Conservation (phyloP, 108 stramenopile species). For the Cylindrotheca closterium region DNA sequence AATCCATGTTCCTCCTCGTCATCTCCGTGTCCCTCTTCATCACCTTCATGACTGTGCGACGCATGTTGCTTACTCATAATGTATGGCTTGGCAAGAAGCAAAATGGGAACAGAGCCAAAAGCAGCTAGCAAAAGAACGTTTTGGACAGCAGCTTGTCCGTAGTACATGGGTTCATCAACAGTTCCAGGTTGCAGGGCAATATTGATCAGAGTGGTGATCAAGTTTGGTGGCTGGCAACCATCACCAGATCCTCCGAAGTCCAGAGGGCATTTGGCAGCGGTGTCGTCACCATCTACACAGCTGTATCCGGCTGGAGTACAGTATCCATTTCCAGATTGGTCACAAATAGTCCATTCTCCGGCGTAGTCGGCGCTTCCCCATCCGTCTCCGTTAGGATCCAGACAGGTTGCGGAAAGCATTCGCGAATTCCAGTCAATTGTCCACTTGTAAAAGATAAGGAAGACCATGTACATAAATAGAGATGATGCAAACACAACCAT, state of each 20-base stretch:
- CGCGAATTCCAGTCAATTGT: constrained; percentile 94
- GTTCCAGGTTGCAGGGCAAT: constrained; percentile 94
- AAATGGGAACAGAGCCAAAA: constrained; percentile 88
- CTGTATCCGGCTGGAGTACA: constrained; percentile 85
- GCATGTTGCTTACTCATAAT: constrained; percentile 66
- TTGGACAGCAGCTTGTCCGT: constrained; percentile 86
- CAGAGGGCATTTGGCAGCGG: constrained; percentile 81
- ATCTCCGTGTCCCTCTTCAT: constrained; percentile 51
- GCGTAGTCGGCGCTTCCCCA: constrained; percentile 77
- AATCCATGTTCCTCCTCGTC: constrained; percentile 86
- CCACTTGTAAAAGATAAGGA: constrained; percentile 98
- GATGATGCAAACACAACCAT: constrained; percentile 93
- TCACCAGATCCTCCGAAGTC: constrained; percentile 92
- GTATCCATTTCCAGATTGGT: constrained; percentile 49
- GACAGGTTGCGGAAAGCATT: constrained; percentile 92
- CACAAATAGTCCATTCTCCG: constrained; percentile 72
- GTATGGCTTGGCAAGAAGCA: constrained; percentile 94
- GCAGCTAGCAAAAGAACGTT: constrained; percentile 88
- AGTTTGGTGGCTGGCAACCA: constrained; percentile 96
- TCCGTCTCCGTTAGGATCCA: constrained; percentile 60
- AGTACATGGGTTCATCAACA: constrained; percentile 95
- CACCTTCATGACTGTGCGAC: constrained; percentile 37
- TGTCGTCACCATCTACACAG: constrained; percentile 60
- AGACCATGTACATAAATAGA: constrained; percentile 97
- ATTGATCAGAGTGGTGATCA: constrained; percentile 96